Percentiles rank a stretch among this genome's conserved stretches.
phyloP scores from a whole-genome alignment of 2,329 filamentous ascomycete genomes.

The Nemania diffusa region DNA sequence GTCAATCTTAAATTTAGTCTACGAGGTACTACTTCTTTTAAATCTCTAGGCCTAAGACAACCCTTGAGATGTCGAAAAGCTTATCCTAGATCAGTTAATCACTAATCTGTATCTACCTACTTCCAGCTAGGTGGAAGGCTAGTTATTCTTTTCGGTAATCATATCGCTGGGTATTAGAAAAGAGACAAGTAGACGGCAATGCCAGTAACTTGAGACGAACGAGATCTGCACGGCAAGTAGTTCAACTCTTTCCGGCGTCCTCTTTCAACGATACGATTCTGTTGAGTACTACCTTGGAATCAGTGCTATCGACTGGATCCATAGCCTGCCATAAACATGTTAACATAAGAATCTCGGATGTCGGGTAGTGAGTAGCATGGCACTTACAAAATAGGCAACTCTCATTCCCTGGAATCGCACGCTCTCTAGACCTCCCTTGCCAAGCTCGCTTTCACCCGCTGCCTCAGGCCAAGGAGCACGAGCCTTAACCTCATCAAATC shows the following conservation, averaged over 20 bases:
- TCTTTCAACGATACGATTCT: constrained; percentile 93
- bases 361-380: neutral
- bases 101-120: neutral
- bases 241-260: constrained; percentile 73
- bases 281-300: constrained; percentile 87
- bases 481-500: constrained; percentile 79
- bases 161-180: neutral
- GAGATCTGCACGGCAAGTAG: neutral
- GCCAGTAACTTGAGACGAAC: neutral
- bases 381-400: constrained; percentile 80
- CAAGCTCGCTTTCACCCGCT: constrained; percentile 73
- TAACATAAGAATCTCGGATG: neutral
- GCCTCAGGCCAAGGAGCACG: constrained; percentile 85
- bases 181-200: neutral
- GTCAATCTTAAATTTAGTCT: neutral
- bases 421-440: constrained; percentile 73
- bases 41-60: neutral
- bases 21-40: neutral
- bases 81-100: neutral
- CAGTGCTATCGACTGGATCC: constrained; percentile 77
- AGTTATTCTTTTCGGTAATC: neutral
- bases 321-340: constrained; percentile 61
- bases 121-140: neutral
- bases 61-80: neutral
- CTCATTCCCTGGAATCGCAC: constrained; percentile 93